Evolutionary conservation across 306 rosid species (phyloP).

Genomic region (Cucumis cinereus): DNA sequence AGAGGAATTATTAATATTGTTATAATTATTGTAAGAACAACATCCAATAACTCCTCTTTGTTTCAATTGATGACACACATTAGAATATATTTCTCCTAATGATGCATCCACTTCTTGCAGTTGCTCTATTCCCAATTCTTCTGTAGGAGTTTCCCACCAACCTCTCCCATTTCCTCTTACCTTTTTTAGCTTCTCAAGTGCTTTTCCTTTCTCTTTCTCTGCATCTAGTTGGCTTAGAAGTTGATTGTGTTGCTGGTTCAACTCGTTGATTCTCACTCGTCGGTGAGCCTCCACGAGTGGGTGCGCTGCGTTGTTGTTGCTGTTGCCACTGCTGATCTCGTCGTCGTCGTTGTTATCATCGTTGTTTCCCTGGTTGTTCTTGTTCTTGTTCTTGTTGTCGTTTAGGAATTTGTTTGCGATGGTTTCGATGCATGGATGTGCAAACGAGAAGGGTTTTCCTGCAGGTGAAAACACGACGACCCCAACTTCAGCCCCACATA

Average conservation of each 20-base stretch:
- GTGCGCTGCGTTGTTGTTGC: background rate
- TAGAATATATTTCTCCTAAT: background rate
- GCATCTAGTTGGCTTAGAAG: constrained; percentile 2
- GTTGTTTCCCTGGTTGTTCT: no score
- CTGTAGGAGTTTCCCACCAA: constrained; percentile 25
- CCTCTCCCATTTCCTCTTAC: background rate
- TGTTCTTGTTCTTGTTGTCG: background rate
- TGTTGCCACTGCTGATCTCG: no score
- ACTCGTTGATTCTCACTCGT: constrained; percentile 8
- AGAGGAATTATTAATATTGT: no score
- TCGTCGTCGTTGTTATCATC: no score
- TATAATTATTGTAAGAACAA: background rate
- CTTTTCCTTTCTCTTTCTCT: constrained; percentile 6
- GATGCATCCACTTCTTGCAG: background rate
- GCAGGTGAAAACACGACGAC: constrained; percentile 21
- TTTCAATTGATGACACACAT: background rate
- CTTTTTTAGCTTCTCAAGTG: background rate
- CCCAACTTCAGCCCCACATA: constrained; percentile 26
- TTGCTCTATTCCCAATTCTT: constrained; percentile 8
- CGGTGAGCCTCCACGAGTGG: constrained; percentile 13
- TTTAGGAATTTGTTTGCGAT: constrained; percentile 1
- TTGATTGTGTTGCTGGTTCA: constrained; percentile 9
- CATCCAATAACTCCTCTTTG: constrained; percentile 2
- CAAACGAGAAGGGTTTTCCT: constrained; percentile 26
- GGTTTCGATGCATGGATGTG: constrained; percentile 14